Conservation (phyloP, 805 yeast species). For the Metahyphopichia silvanorum region DNA sequence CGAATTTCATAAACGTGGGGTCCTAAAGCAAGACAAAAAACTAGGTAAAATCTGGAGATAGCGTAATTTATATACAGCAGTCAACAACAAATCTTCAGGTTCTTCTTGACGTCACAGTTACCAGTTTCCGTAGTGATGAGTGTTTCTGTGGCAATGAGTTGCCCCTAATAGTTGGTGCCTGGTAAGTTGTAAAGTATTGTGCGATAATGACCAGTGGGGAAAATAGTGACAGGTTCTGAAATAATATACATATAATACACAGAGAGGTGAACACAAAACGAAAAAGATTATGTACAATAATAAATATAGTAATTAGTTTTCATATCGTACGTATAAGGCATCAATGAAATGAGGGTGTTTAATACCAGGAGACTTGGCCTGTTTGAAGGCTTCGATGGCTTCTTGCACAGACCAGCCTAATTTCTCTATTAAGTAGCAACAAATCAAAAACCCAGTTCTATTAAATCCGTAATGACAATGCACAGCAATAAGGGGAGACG, state of each 20-base stretch:
- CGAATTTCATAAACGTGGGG: slow-evolving; percentile 67
- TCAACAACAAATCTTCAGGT: no score
- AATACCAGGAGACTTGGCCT: slow-evolving; percentile 66
- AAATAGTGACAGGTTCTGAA: no score
- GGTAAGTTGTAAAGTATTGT: no score
- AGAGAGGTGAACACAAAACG: background rate
- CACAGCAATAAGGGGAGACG: slow-evolving; percentile 49
- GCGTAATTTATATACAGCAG: no score
- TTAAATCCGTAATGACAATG: slow-evolving; percentile 85
- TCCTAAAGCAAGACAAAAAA: no score
- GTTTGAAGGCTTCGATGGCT: slow-evolving; percentile 57
- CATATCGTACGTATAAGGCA: slow-evolving; percentile 65
- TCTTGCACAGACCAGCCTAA: slow-evolving; percentile 58
- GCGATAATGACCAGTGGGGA: no score
- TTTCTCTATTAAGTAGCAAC: slow-evolving; percentile 63
- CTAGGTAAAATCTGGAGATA: no score
- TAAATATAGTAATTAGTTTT: slow-evolving; percentile 13
- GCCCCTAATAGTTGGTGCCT: no score
- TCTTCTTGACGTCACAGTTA: no score
- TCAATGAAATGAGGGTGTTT: slow-evolving; percentile 76
- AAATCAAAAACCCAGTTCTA: slow-evolving; percentile 70
- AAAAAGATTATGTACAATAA: background rate
- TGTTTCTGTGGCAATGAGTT: no score
- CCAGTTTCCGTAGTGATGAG: no score
- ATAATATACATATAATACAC: no score